Base-by-base conservation (phyloP, 352 stramenopile species). In the Phytophthora niederhauseri region DNA sequence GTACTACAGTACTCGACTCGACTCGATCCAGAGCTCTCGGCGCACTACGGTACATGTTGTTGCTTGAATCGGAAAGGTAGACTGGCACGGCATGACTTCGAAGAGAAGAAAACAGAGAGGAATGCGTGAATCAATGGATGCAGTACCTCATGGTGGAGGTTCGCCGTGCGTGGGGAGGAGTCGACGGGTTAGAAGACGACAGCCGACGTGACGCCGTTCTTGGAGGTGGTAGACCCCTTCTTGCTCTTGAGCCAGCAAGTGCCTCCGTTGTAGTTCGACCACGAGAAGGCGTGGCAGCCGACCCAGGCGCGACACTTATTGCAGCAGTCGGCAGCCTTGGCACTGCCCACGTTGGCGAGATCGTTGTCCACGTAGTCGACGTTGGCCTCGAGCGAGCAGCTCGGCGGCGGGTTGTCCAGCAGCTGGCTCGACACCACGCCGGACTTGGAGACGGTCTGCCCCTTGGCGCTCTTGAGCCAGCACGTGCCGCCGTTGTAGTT, bases 311-410 rank as follows among this genome's bases (percentile, higher is more conserved):
- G 53, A 31, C 77, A 84, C n/a, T 68, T 64, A 34, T 38, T 34
- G 38, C 77, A 84, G 60, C 77, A 84, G 45, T 75, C 63, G 5
- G 17, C 31, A 0, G 69, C 45, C 14, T 71, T 69, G 2, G 34
- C 5, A 8, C 45, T 67, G 1, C 60, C 19, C 1, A 67, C 70
- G 38, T 70, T 76, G 48, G 4, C 31, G 11, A 84, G 64, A 61
- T 84, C 77, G 41, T 64, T 80, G 22, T 64, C 61, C 12, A 65
- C n/a, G 59, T 78, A 81, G 52, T 81, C 70, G 30, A 57, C 48
- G 41, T 64, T 58, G 4, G 48, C 1, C 38, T 81, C 59, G n/a
- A 76, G 57, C 4, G 4, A 31, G 55, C 72, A 78, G 17, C 49
- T 73, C 12, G 55, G 54, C 1, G 31, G 57, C n/a, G 61, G 51